These are phyloP conservation scores for Cucumis melo DNA, from an alignment of 306 rosid species.

Conservation along the genomic window DNA sequence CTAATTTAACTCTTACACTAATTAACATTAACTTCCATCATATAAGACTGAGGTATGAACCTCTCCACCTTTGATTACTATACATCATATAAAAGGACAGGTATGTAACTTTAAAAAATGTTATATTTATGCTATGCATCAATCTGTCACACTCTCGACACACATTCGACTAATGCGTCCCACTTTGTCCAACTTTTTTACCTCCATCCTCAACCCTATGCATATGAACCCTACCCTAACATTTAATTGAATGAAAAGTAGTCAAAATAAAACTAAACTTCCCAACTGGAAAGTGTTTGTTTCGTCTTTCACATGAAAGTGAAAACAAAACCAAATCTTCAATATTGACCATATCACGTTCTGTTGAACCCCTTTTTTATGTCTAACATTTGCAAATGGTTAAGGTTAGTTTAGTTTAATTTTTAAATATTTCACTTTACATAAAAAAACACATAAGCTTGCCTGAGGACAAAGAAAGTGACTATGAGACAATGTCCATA, in stretches of 20 bases:
- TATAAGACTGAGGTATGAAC: too few species aligned
- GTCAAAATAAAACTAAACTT: neutral
- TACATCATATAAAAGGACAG: too few species aligned
- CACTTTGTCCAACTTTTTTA: constrained; percentile 7
- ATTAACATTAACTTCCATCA: too few species aligned
- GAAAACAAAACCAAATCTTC: neutral
- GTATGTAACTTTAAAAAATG: too few species aligned
- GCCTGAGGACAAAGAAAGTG: neutral
- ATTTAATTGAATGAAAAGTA: neutral
- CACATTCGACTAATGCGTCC: constrained; percentile 14
- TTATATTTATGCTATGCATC: too few species aligned
- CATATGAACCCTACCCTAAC: neutral
- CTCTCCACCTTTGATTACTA: too few species aligned
- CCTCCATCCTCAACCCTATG: neutral
- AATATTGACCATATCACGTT: neutral
- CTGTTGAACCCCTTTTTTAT: neutral
- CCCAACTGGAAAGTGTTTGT: neutral
- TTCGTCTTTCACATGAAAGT: neutral
- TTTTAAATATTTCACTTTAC: neutral
- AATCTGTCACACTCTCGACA: too few species aligned
- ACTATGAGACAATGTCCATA: neutral
- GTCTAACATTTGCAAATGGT: neutral
- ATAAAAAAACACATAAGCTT: neutral
- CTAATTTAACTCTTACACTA: too few species aligned
- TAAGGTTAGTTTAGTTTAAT: neutral